phyloP scores from a whole-genome alignment of 441 rosid species.

The Jatropha multifida region DNA sequence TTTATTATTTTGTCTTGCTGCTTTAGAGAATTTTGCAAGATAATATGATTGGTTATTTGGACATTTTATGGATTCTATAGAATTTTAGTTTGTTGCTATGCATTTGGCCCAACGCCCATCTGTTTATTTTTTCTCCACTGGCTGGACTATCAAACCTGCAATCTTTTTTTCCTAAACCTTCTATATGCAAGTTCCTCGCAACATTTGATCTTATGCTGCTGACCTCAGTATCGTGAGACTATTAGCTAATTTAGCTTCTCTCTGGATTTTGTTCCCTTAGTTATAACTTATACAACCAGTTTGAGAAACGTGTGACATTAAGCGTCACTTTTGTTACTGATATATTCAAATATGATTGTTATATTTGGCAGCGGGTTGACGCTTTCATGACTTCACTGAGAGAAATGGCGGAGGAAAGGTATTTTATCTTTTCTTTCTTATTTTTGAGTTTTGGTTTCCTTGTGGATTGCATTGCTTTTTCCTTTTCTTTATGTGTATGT shows the following conservation, averaged over 20 bases:
- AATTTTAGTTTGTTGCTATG: background rate
- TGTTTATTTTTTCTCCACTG: background rate
- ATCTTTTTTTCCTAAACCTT: background rate
- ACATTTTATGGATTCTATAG: background rate
- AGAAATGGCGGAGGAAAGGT: slow-evolving; percentile 96
- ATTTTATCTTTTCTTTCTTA: slow-evolving; percentile 11
- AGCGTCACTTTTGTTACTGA: slow-evolving; percentile 10
- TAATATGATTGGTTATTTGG: background rate
- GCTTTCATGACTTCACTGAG: slow-evolving; percentile 68
- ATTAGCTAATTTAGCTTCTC: background rate
- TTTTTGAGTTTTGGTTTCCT: slow-evolving; percentile 11
- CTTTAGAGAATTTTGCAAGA: background rate
- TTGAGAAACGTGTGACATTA: background rate
- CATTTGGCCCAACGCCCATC: background rate
- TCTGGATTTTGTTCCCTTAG: background rate
- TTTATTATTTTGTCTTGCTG: background rate
- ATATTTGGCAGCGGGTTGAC: slow-evolving; percentile 67
- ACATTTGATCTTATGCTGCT: background rate
- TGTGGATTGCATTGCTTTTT: slow-evolving; percentile 8
- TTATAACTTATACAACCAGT: background rate
- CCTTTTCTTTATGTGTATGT: background rate
- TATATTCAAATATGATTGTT: slow-evolving; percentile 20
- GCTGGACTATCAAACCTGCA: background rate
- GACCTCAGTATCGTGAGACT: background rate
- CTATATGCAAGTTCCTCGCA: background rate